phyloP scores from a whole-genome alignment of 768 basidiomycete species.

The Boletus subparvulus region DNA sequence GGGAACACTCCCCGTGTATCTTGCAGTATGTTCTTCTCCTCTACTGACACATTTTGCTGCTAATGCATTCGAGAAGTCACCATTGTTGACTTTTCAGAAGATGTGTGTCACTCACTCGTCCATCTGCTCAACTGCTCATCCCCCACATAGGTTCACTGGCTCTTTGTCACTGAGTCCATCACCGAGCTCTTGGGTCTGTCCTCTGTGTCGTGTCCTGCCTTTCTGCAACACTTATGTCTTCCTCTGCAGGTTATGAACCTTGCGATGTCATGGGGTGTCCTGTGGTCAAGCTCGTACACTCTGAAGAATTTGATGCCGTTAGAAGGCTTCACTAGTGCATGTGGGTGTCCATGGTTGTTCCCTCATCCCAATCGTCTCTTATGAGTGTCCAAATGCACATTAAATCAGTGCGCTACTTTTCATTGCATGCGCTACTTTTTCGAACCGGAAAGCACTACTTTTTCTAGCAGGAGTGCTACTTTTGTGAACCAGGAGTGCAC shows the following conservation, averaged over 20 bases:
- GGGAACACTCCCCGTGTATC: slow-evolving; percentile 58
- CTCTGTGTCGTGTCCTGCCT: neutral
- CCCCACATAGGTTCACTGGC: slow-evolving; percentile 55
- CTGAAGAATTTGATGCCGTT: slow-evolving; percentile 71
- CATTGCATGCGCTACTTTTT: no score
- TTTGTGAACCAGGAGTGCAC: no score
- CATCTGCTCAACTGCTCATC: neutral
- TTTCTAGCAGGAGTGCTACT: no score
- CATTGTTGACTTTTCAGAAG: slow-evolving; percentile 77
- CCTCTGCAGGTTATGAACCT: slow-evolving; percentile 65
- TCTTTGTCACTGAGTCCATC: slow-evolving; percentile 64
- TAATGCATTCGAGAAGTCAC: slow-evolving; percentile 49
- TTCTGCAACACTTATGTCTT: neutral
- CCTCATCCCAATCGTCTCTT: neutral
- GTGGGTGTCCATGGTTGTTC: neutral
- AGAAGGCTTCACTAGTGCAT: slow-evolving; percentile 66
- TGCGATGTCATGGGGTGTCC: slow-evolving; percentile 66
- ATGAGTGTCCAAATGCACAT: no score
- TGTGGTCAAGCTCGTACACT: slow-evolving; percentile 75
- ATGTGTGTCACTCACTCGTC: slow-evolving; percentile 41
- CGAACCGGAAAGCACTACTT: no score
- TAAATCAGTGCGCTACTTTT: no score
- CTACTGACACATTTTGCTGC: neutral
- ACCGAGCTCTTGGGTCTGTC: slow-evolving; percentile 58
- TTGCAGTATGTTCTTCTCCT: slow-evolving; percentile 57